phyloP scores from a whole-genome alignment of 345 rosid species.

The Noccaea bulbosa region DNA sequence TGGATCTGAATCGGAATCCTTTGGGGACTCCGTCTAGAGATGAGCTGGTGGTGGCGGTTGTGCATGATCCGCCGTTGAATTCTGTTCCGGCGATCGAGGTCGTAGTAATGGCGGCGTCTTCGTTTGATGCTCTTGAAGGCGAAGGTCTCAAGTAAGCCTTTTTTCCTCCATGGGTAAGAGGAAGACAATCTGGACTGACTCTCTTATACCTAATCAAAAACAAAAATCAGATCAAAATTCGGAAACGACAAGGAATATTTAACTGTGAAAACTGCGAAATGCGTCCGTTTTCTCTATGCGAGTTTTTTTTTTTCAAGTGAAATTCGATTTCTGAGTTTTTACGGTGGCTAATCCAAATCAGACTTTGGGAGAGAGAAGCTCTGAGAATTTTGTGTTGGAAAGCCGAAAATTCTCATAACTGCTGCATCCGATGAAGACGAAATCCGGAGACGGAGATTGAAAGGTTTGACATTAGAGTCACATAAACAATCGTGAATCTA shows the following conservation, averaged over 20 bases:
- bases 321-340: background rate
- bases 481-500: background rate
- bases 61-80: conserved; percentile 44
- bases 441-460: background rate
- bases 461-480: conserved; percentile 22
- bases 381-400: background rate
- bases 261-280: conserved; percentile 12
- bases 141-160: conserved; percentile 50
- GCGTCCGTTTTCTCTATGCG: background rate
- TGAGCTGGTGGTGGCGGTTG: conserved; percentile 24
- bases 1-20: conserved; percentile 43
- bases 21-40: conserved; percentile 36
- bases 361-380: conserved; percentile 4
- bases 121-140: conserved; percentile 41
- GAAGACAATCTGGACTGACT: conserved; percentile 62
- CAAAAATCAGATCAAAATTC: conserved; percentile 17
- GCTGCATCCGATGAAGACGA: background rate
- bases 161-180: conserved; percentile 49
- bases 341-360: conserved; percentile 3
- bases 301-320: background rate
- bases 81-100: conserved; percentile 41
- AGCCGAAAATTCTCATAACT: background rate
- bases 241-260: background rate
- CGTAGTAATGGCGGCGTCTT: conserved; percentile 32
- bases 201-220: conserved; percentile 59